Evolutionary conservation across 192 early-diverging fungal genomes (phyloP), one percentile per base, ranked within the genome.

Genomic region (Coemansia furcata): DNA sequence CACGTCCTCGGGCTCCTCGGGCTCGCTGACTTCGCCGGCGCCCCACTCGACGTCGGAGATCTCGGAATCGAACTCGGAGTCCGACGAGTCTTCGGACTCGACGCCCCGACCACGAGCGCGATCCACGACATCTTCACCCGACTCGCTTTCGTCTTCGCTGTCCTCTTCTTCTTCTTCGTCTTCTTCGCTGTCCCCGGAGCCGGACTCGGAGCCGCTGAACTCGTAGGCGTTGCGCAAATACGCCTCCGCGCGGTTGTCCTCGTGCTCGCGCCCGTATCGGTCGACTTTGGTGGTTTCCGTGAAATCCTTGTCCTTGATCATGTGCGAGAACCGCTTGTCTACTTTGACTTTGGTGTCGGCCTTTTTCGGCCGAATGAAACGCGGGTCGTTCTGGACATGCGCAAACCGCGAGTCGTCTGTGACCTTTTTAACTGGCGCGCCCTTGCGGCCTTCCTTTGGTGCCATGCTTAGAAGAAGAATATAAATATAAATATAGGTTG

Each of bases 241-340:
- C 29, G 43, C 62, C 39, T 85, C 68, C 17, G 65, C 70, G 6
- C 71, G 71, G 44, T 69, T 74, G 30, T 72, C 74, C 39, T 83
- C 74, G 7, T 68, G 65, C 9, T 54, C 40, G 11, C 72, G 74
- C 0, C 78, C 83, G 42, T 76, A 81, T 19, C 71, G 44, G 38
- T 86, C 82, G n/a, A 86, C 68, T 29, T 67, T 74, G 68, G 77
- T 65, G 2, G 73, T 67, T 42, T 69, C 72, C 15, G 74, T 87
- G 69, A 91, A 89, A 49, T 87, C 88, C 23, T 90, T 87, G 71
- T 85, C 84, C 29, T 88, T 83, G 65, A 97, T 85, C 90, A 98
- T 93, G 21, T 84, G 76, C 10, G 85, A 68, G 76, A 98, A 98
- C 44, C 97, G 91, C 66, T 88, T 84, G 86, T 98, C 97, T 33